Percentiles rank a stretch among this genome's conserved stretches.
Evolutionary conservation across 495 filamentous ascomycete species (phyloP).

Genomic region (Penicillium flavigenum): DNA sequence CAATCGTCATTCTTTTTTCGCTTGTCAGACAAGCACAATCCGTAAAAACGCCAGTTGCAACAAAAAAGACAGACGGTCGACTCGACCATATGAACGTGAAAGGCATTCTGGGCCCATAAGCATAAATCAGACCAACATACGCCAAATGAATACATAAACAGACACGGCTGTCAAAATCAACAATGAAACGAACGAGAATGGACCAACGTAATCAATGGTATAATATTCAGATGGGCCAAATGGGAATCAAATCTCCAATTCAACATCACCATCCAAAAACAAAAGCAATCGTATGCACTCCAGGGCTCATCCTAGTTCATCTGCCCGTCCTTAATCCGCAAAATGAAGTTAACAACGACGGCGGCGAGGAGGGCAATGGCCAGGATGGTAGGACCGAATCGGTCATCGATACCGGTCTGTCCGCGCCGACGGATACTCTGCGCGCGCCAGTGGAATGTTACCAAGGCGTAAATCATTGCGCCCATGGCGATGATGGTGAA

Average conservation of each 20-base stretch:
- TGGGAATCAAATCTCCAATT: background rate
- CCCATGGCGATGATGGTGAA: constrained; percentile 96
- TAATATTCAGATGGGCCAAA: background rate
- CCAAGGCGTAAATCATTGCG: constrained; percentile 90
- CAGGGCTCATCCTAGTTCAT: constrained; percentile 8
- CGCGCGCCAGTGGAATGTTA: constrained; percentile 96
- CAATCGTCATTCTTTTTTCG: constrained; percentile 10
- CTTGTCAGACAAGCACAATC: background rate
- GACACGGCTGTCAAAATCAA: background rate
- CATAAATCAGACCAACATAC: constrained; percentile 8
- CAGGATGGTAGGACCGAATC: constrained; percentile 86
- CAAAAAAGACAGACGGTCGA: constrained; percentile 5
- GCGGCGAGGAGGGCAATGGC: constrained; percentile 80
- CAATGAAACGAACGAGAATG: background rate
- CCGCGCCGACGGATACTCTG: constrained; percentile 88
- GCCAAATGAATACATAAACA: constrained; percentile 1
- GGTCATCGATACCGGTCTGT: constrained; percentile 94
- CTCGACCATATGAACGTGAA: background rate
- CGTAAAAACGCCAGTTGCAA: constrained; percentile 11
- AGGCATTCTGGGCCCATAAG: constrained; percentile 6
- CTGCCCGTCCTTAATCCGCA: constrained; percentile 65
- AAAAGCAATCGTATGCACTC: background rate
- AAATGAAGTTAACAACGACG: constrained; percentile 89
- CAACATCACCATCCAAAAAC: background rate
- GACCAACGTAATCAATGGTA: background rate